Evolutionary conservation across 2,329 filamentous ascomycete genomes (phyloP).

Genomic region (Fusarium sp.): DNA sequence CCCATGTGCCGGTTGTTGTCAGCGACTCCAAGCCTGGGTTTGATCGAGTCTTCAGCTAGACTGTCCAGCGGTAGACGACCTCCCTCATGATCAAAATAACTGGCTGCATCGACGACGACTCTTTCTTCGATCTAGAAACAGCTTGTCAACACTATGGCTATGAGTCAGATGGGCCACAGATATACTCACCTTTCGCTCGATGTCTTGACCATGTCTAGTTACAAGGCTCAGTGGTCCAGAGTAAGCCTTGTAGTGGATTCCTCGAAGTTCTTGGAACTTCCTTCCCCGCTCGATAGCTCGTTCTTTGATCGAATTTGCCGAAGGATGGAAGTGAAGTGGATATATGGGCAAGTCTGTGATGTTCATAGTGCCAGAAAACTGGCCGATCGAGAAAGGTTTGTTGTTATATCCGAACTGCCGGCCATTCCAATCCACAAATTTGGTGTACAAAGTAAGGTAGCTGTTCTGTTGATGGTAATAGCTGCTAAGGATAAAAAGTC

Average conservation of each 20-base stretch:
- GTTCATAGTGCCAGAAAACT: background rate
- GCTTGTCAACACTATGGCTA: background rate
- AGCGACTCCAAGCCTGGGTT: background rate
- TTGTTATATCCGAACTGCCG: background rate
- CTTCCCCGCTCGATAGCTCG: background rate
- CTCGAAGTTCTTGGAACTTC: background rate
- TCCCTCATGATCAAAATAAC: background rate
- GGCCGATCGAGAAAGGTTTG: background rate
- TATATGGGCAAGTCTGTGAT: background rate
- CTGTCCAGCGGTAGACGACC: background rate
- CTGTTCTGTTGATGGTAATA: too few species aligned
- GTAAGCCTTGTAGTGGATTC: background rate
- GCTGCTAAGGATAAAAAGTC: background rate
- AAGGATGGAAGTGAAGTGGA: background rate
- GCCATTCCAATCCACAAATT: background rate
- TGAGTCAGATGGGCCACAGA: accelerated
- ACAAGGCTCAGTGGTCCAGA: background rate
- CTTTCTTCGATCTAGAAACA: background rate
- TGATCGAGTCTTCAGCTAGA: background rate
- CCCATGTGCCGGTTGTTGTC: background rate
- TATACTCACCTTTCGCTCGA: background rate
- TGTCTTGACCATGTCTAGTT: accelerated
- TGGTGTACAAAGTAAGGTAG: background rate
- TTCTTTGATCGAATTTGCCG: background rate
- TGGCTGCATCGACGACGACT: background rate